Evolutionary conservation across 306 rosid genomes (phyloP).

Genomic region (Citrullus mucosospermus): DNA sequence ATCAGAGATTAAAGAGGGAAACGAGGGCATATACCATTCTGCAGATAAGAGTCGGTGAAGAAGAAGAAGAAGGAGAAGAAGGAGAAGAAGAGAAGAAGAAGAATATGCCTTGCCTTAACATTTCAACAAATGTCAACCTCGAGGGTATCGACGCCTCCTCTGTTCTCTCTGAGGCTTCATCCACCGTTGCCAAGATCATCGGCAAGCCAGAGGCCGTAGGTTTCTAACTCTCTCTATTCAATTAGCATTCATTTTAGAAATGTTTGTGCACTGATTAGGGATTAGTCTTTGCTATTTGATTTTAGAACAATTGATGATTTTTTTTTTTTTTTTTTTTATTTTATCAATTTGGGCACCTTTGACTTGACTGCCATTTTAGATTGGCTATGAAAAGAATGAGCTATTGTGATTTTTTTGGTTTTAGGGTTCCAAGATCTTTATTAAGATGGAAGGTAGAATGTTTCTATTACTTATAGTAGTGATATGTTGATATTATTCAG

Average conservation of each 20-base stretch:
- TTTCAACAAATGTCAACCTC: constrained; percentile 63
- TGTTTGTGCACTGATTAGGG: background rate
- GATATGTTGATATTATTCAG: background rate
- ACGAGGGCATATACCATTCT: background rate
- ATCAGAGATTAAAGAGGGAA: background rate
- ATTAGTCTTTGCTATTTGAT: background rate
- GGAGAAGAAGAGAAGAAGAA: constrained; percentile 13
- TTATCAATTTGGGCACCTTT: background rate
- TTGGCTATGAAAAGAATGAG: background rate
- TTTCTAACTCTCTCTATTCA: background rate
- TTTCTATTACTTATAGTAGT: background rate
- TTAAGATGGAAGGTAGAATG: background rate
- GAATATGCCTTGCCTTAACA: constrained; percentile 85
- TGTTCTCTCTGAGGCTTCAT: constrained; percentile 82
- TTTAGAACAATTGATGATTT: background rate
- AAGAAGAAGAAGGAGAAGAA: background rate
- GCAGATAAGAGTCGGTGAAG: background rate
- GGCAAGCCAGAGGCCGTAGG: constrained; percentile 77
- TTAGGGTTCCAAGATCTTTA: background rate
- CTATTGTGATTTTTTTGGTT: background rate
- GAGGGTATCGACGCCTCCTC: constrained; percentile 79
- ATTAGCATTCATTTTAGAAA: background rate
- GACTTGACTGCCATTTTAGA: background rate
- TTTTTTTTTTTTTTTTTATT: too few species aligned
- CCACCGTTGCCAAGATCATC: constrained; percentile 55